phyloP scores from a whole-genome alignment of 495 filamentous ascomycete genomes.

The Penicillium soppii region DNA sequence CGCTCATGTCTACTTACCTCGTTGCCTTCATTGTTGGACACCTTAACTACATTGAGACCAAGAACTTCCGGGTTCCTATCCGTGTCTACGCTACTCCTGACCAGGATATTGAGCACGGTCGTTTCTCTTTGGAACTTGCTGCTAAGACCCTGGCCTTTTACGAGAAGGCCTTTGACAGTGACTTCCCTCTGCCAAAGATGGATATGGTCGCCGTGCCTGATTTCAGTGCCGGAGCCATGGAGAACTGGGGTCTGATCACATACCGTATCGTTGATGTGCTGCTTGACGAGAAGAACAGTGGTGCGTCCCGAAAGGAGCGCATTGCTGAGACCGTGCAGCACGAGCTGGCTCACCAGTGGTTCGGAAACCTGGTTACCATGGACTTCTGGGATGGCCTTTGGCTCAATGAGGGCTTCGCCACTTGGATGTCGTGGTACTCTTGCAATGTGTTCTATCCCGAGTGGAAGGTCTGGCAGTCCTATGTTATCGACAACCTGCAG shows the following conservation, averaged over 20 bases:
- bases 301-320: constrained; percentile 88
- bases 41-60: constrained; percentile 63
- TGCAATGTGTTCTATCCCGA: constrained; percentile 83
- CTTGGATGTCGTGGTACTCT: constrained; percentile 73
- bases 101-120: constrained; percentile 63
- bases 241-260: constrained; percentile 98
- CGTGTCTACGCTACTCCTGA: constrained; percentile 64
- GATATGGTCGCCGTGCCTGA: constrained; percentile 98
- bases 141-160: constrained; percentile 56
- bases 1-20: constrained; percentile 69
- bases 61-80: constrained; percentile 63
- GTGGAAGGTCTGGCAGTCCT: constrained; percentile 98
- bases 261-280: constrained; percentile 91
- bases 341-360: constrained; percentile 98
- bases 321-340: constrained; percentile 95
- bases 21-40: constrained; percentile 68
- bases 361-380: constrained; percentile 98
- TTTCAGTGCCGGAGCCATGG: constrained; percentile 93
- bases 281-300: constrained; percentile 86
- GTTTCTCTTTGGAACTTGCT: constrained; percentile 63
- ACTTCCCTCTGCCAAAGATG: constrained; percentile 76
- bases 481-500: constrained; percentile 89
- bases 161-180: constrained; percentile 54
- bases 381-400: constrained; percentile 99
- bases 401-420: constrained; percentile 98